Conservation (phyloP, 345 rosid genomes). For the Aquilaria malaccensis region DNA sequence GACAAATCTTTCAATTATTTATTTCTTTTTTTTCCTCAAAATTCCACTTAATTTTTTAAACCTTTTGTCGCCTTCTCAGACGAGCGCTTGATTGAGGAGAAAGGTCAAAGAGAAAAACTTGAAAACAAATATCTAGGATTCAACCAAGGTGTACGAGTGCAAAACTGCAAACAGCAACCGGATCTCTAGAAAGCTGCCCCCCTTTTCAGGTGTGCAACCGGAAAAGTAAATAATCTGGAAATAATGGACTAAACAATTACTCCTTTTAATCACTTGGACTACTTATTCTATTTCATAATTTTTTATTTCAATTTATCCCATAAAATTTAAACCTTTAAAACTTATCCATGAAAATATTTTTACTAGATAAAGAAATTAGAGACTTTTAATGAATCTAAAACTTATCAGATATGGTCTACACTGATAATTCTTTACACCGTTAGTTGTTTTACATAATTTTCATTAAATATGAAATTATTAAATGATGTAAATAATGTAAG, state of each 20-base stretch:
- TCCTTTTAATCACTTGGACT: not conserved
- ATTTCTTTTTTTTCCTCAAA: not conserved
- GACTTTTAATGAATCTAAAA: no score
- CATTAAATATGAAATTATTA: no score
- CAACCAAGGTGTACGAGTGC: not conserved
- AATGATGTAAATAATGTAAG: no score
- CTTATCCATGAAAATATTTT: no score
- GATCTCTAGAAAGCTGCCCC: no score
- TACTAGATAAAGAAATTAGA: no score
- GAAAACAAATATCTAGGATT: not conserved
- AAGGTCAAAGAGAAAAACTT: not conserved
- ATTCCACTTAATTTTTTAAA: not conserved
- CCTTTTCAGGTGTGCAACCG: not conserved
- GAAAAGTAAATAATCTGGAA: not conserved
- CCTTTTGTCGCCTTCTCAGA: not conserved
- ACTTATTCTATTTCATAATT: not conserved
- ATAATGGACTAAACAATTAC: not conserved
- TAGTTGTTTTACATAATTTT: no score
- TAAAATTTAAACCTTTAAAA: no score
- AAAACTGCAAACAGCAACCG: not conserved
- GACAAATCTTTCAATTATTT: constrained; percentile 7
- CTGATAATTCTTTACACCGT: no score
- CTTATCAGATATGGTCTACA: no score
- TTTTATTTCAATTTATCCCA: no score
- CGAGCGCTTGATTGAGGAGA: not conserved